Conservation (phyloP, 805 yeast genomes). For the Saturnispora kantuleensis region DNA sequence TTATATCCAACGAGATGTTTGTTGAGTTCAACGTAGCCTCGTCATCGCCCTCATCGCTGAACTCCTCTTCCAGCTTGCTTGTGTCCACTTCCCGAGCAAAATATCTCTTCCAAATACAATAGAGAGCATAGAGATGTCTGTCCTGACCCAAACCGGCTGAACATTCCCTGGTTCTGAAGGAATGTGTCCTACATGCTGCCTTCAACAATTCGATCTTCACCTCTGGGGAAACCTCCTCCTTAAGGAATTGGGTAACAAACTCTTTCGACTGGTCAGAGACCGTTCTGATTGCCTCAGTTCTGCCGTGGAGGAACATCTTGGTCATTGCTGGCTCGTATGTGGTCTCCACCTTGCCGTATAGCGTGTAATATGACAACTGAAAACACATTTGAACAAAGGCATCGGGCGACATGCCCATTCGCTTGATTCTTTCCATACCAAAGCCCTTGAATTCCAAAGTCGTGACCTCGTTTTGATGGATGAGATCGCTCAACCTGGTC, state of each 20-base stretch:
- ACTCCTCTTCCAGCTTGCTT: not conserved
- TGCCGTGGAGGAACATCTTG: conserved; percentile 73
- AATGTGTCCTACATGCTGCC: conserved; percentile 64
- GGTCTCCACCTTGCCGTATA: conserved; percentile 87
- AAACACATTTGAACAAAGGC: conserved; percentile 91
- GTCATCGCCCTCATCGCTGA: conserved; percentile 16
- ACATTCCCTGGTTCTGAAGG: conserved; percentile 56
- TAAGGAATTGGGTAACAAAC: conserved; percentile 80
- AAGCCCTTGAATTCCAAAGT: conserved; percentile 62
- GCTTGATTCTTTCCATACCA: conserved; percentile 72
- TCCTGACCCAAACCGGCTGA: conserved; percentile 84
- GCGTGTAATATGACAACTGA: conserved; percentile 85
- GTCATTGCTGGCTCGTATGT: conserved; percentile 98
- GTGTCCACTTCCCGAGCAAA: conserved; percentile 13
- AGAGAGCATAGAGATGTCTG: conserved; percentile 79
- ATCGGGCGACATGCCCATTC: conserved; percentile 84
- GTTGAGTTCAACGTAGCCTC: conserved; percentile 24
- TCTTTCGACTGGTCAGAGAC: conserved; percentile 72
- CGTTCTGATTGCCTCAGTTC: conserved; percentile 86
- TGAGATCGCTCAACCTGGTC: conserved; percentile 77
- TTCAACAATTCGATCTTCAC: conserved; percentile 52
- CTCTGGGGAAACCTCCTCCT: conserved; percentile 43
- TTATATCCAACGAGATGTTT: conserved; percentile 18
- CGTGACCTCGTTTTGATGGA: conserved; percentile 81
- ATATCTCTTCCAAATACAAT: conserved; percentile 76